Percentiles rank a stretch among this genome's conserved stretches.
These are phyloP conservation scores for Ophiorrhiza pumila DNA, from an alignment of 257 asterid species.

Conservation along the genomic window DNA sequence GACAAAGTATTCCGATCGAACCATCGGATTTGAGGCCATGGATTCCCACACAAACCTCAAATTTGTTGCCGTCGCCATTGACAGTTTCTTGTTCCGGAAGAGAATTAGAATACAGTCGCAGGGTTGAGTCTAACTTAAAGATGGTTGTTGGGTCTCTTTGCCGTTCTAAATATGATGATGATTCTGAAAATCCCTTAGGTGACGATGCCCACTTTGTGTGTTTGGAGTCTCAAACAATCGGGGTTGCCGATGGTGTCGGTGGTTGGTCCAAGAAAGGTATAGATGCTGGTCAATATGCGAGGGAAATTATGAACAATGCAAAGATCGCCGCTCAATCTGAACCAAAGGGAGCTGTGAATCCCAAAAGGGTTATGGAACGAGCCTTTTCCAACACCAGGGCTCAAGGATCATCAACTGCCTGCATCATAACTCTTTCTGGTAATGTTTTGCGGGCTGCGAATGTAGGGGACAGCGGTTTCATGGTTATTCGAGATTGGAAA, in stretches of 20 bases:
- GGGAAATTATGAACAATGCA: constrained; percentile 14
- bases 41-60: neutral
- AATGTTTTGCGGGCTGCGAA: constrained; percentile 11
- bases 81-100: too few species aligned
- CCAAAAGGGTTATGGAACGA: constrained; percentile 1
- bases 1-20: neutral
- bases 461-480: constrained; percentile 24
- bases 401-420: constrained; percentile 19
- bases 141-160: neutral
- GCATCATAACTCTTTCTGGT: constrained; percentile 14
- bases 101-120: too few species aligned
- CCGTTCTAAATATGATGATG: constrained; percentile 14
- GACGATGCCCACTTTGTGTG: constrained; percentile 24
- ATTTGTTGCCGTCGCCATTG: neutral
- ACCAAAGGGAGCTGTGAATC: constrained; percentile 14
- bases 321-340: neutral
- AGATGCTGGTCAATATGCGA: constrained; percentile 15
- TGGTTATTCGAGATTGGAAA: constrained; percentile 13
- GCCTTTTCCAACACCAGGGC: constrained; percentile 14
- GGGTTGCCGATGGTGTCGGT: constrained; percentile 27
- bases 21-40: neutral
- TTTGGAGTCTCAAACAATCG: neutral
- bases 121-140: too few species aligned
- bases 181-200: constrained; percentile 5
- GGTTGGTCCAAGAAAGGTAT: constrained; percentile 20